Evolutionary conservation across 257 asterid species (phyloP), one percentile per base, ranked within the genome.

Genomic region (Linaria vulgaris): DNA sequence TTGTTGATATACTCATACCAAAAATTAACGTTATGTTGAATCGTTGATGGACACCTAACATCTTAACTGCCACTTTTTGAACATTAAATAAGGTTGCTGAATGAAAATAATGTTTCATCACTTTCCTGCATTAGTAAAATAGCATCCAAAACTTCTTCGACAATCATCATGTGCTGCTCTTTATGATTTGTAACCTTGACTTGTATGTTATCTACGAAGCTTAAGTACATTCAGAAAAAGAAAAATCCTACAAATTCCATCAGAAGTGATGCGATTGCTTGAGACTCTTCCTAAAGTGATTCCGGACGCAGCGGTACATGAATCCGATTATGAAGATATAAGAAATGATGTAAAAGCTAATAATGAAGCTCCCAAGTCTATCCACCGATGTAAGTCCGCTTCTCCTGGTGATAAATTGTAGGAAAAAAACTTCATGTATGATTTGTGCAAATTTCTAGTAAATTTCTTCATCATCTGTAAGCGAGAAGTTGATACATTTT

Each of bases 211-310:
- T 59, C 34, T 60, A 83, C 90, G 53, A 56, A 71, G 23, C 54
- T 31, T 44, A 82, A 79, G 55, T 72, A 73, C 72, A 56, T 64
- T 66, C 83, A 87, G 68, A 81, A 46, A 76, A 83, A n/a, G 64
- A 79, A 68, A 64, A 74, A 76, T 9, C 56, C 79, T 90, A 23
- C 79, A 79, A 70, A 69, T 53, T 67, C 83, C 83, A 9, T 27
- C 73, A 1, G 96, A 86, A 74, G 74, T 46, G 57, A 30, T 52
- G 60, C 68, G 68, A 59, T 69, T 86, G 72, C 79, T 82, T 5
- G 66, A 69, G 53, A 68, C 62, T 67, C 61, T 71, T 46, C 95
- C 94, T 3, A 50, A 10, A 31, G 88, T 90, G 69, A 82, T 76
- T 59, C 85, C 91, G 1, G 94, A 84, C 9, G 43, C 38, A 39